phyloP scores from a whole-genome alignment of 108 stramenopile species.

The Licmophora abbreviata region DNA sequence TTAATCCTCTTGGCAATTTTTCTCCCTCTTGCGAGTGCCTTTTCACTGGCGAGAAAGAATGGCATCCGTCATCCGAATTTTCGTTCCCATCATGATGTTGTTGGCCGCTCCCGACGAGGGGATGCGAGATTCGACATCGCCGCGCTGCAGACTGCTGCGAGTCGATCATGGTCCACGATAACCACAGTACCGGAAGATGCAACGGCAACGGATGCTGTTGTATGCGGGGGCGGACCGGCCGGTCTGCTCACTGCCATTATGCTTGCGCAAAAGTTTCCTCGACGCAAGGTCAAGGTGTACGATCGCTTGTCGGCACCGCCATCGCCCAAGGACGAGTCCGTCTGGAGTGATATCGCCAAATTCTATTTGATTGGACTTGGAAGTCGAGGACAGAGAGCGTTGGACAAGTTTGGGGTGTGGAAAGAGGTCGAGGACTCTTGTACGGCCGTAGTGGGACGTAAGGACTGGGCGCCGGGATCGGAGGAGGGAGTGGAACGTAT shows the following conservation, averaged over 20 bases:
- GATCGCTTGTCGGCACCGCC: slow-evolving; percentile 52
- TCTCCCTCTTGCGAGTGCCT: too few relatives aligned
- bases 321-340: slow-evolving; percentile 40
- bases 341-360: slow-evolving; percentile 57
- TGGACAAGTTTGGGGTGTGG: slow-evolving; percentile 67
- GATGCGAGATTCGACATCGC: neutral
- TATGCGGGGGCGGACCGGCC: slow-evolving; percentile 67
- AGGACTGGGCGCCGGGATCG: slow-evolving; percentile 72
- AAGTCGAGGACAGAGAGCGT: slow-evolving; percentile 66
- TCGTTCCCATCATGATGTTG: neutral
- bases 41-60: too few relatives aligned
- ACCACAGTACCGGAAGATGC: neutral
- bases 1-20: too few relatives aligned
- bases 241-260: slow-evolving; percentile 62
- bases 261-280: slow-evolving; percentile 41
- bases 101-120: neutral
- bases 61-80: neutral
- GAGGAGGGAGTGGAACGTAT: slow-evolving; percentile 58
- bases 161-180: neutral
- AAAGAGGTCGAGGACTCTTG: slow-evolving; percentile 46
- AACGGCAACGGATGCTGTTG: slow-evolving; percentile 25
- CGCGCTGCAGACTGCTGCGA: neutral
- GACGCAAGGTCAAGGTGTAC: slow-evolving; percentile 42
- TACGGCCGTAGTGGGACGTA: slow-evolving; percentile 62
- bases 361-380: slow-evolving; percentile 73